Evolutionary conservation across 495 filamentous ascomycete genomes (phyloP), one percentile per base, ranked within the genome.

Genomic region (Pyrenula aspistea): DNA sequence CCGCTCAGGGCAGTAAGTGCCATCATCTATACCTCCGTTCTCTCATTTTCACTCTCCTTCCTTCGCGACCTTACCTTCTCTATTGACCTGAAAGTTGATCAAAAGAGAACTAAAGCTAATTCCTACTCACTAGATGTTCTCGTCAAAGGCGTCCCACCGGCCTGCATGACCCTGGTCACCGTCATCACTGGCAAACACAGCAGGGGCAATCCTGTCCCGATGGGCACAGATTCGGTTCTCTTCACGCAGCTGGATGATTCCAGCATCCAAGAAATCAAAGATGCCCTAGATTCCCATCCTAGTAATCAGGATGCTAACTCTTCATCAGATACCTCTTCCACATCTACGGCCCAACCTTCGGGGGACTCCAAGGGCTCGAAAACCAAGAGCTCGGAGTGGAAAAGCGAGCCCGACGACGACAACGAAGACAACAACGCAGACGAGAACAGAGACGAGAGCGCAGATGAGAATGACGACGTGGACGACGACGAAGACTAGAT

Each of bases 231-330:
- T 48, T 24, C 48, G 12, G 50, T 57, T 22, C 49, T 10, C 2
- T 57, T 57, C 55, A 24, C 22, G 47, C 25, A 53, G 21, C 49
- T 57, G 8, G 23, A 42, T 10, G 22, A 49, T 12, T 23, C 24
- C 10, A 48, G 53, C 48, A n/a, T 57, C 22, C 22, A 57, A 12
- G n/a, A 57, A 23, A 57, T 57, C 50, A 42, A 53, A 22, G 50
- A 57, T 42, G 55, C 55, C 51, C 23, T 57, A 4, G 53, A 57
- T 4, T 42, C 50, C 47, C 54, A 61, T 20, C 57, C 56, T 47
- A 58, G 50, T 2, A 42, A 42, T n/a, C n/a, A n/a, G n/a, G n/a
- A n/a, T n/a, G n/a, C n/a, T n/a, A n/a, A n/a, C n/a, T n/a, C n/a
- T n/a, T n/a, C n/a, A n/a, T n/a, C n/a, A n/a, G n/a, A n/a, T n/a